These are phyloP conservation scores for Pugionium cornutum DNA, from an alignment of 345 rosid genomes.

Conservation along the genomic window DNA sequence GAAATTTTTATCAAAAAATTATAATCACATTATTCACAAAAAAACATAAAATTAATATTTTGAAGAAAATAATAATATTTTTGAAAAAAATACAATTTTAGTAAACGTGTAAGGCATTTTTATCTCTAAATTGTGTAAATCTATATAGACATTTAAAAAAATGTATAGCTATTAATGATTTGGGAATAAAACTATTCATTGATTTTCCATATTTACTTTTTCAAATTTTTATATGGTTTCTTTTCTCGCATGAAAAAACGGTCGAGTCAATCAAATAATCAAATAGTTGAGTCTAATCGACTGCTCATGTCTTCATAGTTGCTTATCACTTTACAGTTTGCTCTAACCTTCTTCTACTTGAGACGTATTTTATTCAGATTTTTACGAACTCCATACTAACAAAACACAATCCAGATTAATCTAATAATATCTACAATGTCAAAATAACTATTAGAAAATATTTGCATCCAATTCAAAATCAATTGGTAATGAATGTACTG, in stretches of 20 bases:
- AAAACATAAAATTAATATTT: too few relatives aligned
- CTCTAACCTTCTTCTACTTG: conserved; percentile 15
- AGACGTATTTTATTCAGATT: conserved; percentile 3
- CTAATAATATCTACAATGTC: not conserved
- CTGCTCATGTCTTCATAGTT: conserved; percentile 8
- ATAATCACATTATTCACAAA: too few relatives aligned
- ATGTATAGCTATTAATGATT: not conserved
- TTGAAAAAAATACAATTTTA: too few relatives aligned
- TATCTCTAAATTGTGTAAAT: conserved; percentile 14
- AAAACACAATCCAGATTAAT: not conserved
- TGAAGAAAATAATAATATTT: too few relatives aligned
- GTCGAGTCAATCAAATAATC: conserved; percentile 32
- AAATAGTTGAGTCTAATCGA: conserved; percentile 17
- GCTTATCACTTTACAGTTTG: conserved; percentile 26
- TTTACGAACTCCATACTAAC: too few relatives aligned
- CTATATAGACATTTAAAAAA: not conserved
- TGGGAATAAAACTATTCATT: conserved; percentile 11
- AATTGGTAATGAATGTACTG: too few relatives aligned
- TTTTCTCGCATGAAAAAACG: conserved; percentile 31
- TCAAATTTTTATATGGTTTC: conserved; percentile 8
- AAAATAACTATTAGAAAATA: too few relatives aligned
- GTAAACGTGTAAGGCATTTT: not conserved
- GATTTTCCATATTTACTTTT: not conserved
- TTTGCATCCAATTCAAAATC: too few relatives aligned
- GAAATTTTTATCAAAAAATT: too few relatives aligned